These are phyloP conservation scores for Pseudocercospora pini-densiflorae DNA, from an alignment of 2,329 filamentous ascomycete genomes.

Conservation along the genomic window DNA sequence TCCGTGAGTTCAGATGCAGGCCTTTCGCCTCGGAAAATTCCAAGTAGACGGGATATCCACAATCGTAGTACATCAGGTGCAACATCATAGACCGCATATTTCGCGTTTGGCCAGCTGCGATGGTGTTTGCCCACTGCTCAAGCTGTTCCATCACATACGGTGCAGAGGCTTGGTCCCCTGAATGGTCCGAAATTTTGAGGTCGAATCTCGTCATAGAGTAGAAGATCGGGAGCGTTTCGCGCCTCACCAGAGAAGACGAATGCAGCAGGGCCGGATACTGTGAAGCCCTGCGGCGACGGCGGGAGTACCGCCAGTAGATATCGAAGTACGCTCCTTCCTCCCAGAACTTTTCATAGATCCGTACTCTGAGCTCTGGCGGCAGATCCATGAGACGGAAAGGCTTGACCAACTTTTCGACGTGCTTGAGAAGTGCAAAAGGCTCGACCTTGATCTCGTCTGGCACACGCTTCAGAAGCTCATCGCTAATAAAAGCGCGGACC, in stretches of 20 bases:
- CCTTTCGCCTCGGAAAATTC: background rate
- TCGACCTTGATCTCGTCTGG: background rate
- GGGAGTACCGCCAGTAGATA: too few relatives aligned
- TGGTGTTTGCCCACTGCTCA: background rate
- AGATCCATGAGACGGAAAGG: background rate
- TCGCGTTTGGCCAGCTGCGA: too few relatives aligned
- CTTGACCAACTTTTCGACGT: background rate
- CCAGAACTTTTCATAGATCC: background rate
- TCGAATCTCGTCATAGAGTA: background rate
- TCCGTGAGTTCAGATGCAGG: background rate
- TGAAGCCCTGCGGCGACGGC: too few relatives aligned
- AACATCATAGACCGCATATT: too few relatives aligned
- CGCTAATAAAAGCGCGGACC: background rate
- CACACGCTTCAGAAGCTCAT: background rate
- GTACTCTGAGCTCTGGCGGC: background rate
- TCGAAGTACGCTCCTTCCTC: too few relatives aligned
- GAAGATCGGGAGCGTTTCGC: background rate
- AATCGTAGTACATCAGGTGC: too few relatives aligned
- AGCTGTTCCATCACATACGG: too few relatives aligned
- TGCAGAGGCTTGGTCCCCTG: too few relatives aligned
- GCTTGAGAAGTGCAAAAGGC: background rate
- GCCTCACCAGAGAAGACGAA: background rate
- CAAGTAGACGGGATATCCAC: too few relatives aligned
- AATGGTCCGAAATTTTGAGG: background rate
- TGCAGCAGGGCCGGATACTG: background rate